A percentile compares a stretch with the other conserved stretches of the same genome.
phyloP scores from a whole-genome alignment of 2,329 filamentous ascomycete species.

The Diaporthe destruens region DNA sequence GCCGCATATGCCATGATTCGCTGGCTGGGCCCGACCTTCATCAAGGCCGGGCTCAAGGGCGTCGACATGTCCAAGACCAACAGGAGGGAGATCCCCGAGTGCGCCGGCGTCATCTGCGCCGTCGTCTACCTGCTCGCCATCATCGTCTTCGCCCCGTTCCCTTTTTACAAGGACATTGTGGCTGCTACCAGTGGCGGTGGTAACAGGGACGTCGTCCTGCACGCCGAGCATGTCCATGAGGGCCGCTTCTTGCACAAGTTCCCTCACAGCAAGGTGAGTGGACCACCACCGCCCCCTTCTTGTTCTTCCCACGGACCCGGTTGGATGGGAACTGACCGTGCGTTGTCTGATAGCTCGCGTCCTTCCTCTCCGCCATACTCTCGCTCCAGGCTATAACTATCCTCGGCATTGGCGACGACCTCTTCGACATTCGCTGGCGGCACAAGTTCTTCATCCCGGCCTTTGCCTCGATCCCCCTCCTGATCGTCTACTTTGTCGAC shows the following conservation, averaged over 20 bases:
- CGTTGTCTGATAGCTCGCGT: slow-evolving; percentile 76
- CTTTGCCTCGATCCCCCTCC: slow-evolving; percentile 90
- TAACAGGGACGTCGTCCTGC: slow-evolving; percentile 86
- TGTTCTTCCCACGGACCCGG: background rate
- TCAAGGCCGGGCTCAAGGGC: slow-evolving; percentile 89
- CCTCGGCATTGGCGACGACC: slow-evolving; percentile 92
- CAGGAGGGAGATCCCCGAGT: slow-evolving; percentile 87
- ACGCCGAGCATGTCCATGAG: slow-evolving; percentile 79
- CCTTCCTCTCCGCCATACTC: slow-evolving; percentile 93
- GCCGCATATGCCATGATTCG: slow-evolving; percentile 87
- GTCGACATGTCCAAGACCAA: slow-evolving; percentile 82
- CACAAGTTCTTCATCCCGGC: slow-evolving; percentile 99
- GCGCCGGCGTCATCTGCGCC: slow-evolving; percentile 94
- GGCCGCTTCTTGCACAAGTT: slow-evolving; percentile 92
- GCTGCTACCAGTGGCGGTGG: slow-evolving; percentile 93
- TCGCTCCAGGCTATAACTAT: slow-evolving; percentile 92
- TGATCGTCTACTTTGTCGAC: slow-evolving; percentile 98
- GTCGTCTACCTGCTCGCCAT: slow-evolving; percentile 90
- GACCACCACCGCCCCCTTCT: background rate
- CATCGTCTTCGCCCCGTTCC: slow-evolving; percentile 94
- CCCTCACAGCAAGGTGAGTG: slow-evolving; percentile 86
- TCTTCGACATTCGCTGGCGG: slow-evolving; percentile 98
- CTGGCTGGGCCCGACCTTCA: slow-evolving; percentile 93
- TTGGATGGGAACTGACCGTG: slow-evolving; percentile 1
- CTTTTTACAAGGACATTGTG: slow-evolving; percentile 98